Evolutionary conservation across 352 stramenopile species (phyloP).

Genomic region (Pythium volutum): DNA sequence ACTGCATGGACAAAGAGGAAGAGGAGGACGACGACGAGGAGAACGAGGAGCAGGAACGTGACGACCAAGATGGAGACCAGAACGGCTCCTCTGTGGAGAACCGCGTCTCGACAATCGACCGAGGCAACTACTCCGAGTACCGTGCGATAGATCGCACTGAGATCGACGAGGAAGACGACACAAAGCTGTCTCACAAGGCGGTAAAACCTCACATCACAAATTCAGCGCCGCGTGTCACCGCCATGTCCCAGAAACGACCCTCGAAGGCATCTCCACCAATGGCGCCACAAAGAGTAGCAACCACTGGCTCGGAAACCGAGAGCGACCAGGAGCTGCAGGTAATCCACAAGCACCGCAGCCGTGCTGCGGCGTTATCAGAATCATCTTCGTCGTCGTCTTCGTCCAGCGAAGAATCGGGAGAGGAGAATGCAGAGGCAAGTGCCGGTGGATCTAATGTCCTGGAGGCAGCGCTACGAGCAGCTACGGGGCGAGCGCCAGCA

Average conservation of each 20-base stretch:
- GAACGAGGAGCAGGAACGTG: constrained; percentile 8
- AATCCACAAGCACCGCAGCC: background rate
- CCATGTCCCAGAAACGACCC: background rate
- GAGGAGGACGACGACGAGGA: constrained; percentile 8
- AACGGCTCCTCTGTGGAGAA: background rate
- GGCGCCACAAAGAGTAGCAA: background rate
- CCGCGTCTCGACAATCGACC: constrained; percentile 45
- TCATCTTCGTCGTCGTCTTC: constrained; percentile 28
- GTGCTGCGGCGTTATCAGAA: background rate
- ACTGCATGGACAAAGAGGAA: constrained; percentile 17
- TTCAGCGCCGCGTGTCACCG: background rate
- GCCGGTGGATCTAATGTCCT: constrained; percentile 34
- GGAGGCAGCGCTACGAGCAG: constrained; percentile 45
- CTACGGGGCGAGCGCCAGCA: constrained; percentile 5
- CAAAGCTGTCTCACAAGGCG: background rate
- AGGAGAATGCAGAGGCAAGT: constrained; percentile 25
- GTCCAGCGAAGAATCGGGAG: constrained; percentile 30
- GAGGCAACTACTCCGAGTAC: constrained; percentile 33
- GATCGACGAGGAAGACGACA: constrained; percentile 11
- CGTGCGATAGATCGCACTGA: constrained; percentile 19
- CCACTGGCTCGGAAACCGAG: constrained; percentile 18
- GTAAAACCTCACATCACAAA: background rate
- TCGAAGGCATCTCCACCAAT: background rate
- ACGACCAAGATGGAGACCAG: constrained; percentile 13
- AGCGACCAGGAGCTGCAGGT: constrained; percentile 13